Base-by-base conservation (phyloP, 345 rosid species). In the Eucalyptus cladocalyx region DNA sequence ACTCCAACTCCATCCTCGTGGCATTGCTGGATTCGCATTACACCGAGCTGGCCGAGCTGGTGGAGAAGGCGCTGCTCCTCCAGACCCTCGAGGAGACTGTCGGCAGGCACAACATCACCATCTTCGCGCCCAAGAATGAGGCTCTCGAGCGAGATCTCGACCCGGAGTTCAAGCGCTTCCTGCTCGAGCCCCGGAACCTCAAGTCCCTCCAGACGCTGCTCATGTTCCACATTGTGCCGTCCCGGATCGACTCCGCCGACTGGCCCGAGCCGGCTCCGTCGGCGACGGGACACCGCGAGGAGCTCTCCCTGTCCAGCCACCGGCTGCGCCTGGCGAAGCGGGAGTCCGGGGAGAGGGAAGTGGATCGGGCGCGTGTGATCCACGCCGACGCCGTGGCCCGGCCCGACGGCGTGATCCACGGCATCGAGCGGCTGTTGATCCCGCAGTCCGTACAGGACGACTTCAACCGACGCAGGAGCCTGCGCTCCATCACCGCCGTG, bases 21-120 rank as follows among this genome's bases (percentile, higher is more conserved):
- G 94, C 96, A 24, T 94, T 94, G 58, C 95, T 94, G 16, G 96
- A 93, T 91, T 94, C 95, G 48, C 94, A 90, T 90, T 94, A 94
- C 89, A 94, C 96, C 9, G 94, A 93, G 88, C 91, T 94, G 21
- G 93, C 96, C 14, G 96, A 94, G 65, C 89, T 94, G 50, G 92
- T 93, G 12, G 96, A 94, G 85, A 94, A 94, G 88, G 96, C 94
- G 4, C 92, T 94, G 87, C 94, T 94, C 16, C 91, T 94, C 11
- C 95, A 92, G 47, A 89, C 94, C 45, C 93, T 94, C 7, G 96
- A 94, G 67, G 90, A 92, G 42, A 94, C 93, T 30, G 91, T 93
- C 80, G 93, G 92, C 40, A 58, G 58, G 24, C 94, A 93, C 91
- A 93, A 93, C 83, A 86, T 94, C 89, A 94, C 96, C 92, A 93